A percentile compares a stretch with the other conserved stretches of the same genome.
phyloP scores from a whole-genome alignment of 2,329 filamentous ascomycete species.

The Helotiales sp. region DNA sequence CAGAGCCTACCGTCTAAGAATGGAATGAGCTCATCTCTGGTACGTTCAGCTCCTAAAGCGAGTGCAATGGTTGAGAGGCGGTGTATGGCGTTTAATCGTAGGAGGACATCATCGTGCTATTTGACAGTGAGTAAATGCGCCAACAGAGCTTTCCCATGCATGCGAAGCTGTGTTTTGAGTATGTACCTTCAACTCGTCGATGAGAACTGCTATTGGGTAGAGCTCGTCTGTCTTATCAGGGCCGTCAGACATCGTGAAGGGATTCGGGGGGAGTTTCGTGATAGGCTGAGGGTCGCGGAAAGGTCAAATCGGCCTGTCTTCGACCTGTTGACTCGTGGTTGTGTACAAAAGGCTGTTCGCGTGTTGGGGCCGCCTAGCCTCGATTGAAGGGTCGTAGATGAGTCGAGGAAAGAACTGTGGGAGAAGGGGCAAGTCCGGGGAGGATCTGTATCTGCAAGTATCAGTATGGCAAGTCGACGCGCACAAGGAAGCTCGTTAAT shows the following conservation, averaged over 20 bases:
- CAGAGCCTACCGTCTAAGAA: conserved; percentile 85
- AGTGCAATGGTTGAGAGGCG: conserved; percentile 97
- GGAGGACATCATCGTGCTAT: conserved; percentile 96
- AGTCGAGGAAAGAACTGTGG: conserved; percentile 4
- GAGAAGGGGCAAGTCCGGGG: not conserved
- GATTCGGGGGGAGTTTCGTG: conserved; percentile 36
- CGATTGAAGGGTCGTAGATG: conserved; percentile 19
- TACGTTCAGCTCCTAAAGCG: conserved; percentile 92
- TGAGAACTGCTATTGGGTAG: conserved; percentile 98
- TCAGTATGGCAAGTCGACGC: conserved; percentile 28
- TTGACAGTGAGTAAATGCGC: conserved; percentile 31
- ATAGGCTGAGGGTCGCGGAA: conserved; percentile 41
- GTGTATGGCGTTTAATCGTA: conserved; percentile 98
- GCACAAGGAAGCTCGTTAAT: conserved; percentile 20
- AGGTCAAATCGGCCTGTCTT: conserved; percentile 40
- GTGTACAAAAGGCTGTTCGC: conserved; percentile 39
- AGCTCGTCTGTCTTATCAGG: conserved; percentile 95
- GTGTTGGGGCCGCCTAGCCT: conserved; percentile 35
- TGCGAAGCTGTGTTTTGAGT: conserved; percentile 11
- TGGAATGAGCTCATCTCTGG: conserved; percentile 96
- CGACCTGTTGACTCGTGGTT: conserved; percentile 40
- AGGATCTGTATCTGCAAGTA: conserved; percentile 15
- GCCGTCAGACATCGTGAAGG: conserved; percentile 82
- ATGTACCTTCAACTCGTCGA: conserved; percentile 96
- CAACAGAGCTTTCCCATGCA: not conserved